A percentile compares a stretch with the other conserved stretches of the same genome.
These are phyloP conservation scores for Hemileia vastatrix DNA, from an alignment of 1,284 basidiomycete species.

Conservation along the genomic window DNA sequence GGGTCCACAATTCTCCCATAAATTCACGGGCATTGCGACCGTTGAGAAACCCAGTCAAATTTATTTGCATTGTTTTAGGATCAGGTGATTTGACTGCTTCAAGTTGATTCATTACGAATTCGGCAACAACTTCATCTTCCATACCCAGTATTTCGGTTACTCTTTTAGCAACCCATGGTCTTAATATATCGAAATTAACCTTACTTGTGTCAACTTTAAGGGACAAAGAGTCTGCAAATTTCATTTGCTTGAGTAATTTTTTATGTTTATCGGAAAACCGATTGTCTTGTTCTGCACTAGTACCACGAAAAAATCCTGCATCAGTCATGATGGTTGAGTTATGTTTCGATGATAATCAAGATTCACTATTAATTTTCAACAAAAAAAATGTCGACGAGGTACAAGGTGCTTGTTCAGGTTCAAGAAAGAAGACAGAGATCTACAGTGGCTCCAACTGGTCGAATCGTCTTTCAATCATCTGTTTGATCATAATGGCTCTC, in stretches of 20 bases:
- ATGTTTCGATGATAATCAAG: too few species aligned
- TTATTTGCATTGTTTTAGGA: conserved; percentile 88
- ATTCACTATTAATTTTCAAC: too few species aligned
- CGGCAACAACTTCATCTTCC: conserved; percentile 92
- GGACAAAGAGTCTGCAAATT: conserved; percentile 76
- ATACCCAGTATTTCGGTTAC: conserved; percentile 79
- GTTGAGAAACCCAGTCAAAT: conserved; percentile 77
- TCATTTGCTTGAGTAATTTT: conserved; percentile 72
- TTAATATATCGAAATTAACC: conserved; percentile 83
- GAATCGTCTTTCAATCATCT: too few species aligned
- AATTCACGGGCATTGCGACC: conserved; percentile 65
- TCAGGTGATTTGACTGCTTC: conserved; percentile 83
- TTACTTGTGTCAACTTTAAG: too few species aligned
- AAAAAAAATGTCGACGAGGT: too few species aligned
- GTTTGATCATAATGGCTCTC: too few species aligned
- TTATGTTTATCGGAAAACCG: conserved; percentile 92
- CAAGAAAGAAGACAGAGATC: too few species aligned
- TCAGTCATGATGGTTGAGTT: too few species aligned
- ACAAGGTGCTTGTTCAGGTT: too few species aligned
- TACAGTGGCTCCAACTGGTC: too few species aligned
- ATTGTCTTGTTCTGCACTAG: conserved; percentile 44
- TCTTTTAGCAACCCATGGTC: conserved; percentile 87
- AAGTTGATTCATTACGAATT: conserved; percentile 83
- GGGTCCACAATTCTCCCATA: conserved; percentile 79
- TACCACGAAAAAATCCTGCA: too few species aligned